phyloP scores from a whole-genome alignment of 2,329 filamentous ascomycete species.

The Phyllosticta capitalensis region DNA sequence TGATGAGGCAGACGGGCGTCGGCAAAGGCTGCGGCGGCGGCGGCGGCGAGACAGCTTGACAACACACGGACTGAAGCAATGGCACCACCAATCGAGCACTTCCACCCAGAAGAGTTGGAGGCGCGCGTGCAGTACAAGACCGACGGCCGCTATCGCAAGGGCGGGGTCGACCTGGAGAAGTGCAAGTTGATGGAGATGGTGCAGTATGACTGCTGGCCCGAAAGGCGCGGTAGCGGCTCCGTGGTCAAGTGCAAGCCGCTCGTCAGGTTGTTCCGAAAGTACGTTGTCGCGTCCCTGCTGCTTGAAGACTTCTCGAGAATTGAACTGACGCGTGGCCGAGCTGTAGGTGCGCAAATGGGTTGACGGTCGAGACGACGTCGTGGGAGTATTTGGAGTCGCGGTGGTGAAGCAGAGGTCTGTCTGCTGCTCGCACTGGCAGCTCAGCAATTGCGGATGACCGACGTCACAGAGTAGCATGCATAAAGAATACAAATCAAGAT shows the following conservation, averaged over 20 bases:
- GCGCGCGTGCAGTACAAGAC: conserved; percentile 42
- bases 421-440: not conserved
- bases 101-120: conserved; percentile 43
- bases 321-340: conserved; percentile 13
- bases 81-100: conserved; percentile 46
- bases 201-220: conserved; percentile 53
- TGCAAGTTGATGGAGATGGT: conserved; percentile 51
- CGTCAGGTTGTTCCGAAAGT: conserved; percentile 50
- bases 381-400: conserved; percentile 43
- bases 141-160: conserved; percentile 44
- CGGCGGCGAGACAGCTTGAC: not conserved
- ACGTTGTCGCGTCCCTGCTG: conserved; percentile 21
- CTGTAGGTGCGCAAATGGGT: conserved; percentile 41
- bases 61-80: conserved; percentile 27
- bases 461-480: not conserved
- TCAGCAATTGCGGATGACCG: conserved; percentile 6
- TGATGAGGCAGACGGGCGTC: not conserved
- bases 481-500: not conserved
- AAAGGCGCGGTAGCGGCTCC: conserved; percentile 29
- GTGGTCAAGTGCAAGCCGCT: conserved; percentile 47
- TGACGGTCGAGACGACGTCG: conserved; percentile 53
- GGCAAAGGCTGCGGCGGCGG: not conserved
- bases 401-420: conserved; percentile 11
- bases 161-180: conserved; percentile 41
- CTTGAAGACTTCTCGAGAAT: too few relatives aligned